A percentile compares a stretch with the other conserved stretches of the same genome.
These are phyloP conservation scores for Scalesia atractyloides DNA, from an alignment of 129 eudicot species.

Conservation along the genomic window DNA sequence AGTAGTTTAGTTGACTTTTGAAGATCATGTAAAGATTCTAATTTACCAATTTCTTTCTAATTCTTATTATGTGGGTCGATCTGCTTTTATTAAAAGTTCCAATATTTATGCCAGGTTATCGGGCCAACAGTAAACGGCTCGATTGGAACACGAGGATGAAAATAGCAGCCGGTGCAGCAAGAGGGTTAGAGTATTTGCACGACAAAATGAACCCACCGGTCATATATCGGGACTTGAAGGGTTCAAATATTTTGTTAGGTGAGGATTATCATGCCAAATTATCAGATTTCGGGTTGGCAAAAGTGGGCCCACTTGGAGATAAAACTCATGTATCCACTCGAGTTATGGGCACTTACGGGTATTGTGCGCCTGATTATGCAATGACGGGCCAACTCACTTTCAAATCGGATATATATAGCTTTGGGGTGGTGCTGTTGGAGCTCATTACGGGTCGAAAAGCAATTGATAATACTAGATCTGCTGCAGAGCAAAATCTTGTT, in stretches of 20 bases:
- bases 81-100: neutral
- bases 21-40: neutral
- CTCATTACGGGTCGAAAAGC: slow-evolving; percentile 80
- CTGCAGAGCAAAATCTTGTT: slow-evolving; percentile 72
- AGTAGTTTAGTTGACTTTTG: neutral
- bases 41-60: neutral
- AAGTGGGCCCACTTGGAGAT: slow-evolving; percentile 91
- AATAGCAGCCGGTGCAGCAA: slow-evolving; percentile 20
- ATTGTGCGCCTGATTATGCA: slow-evolving; percentile 97
- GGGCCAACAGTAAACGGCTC: slow-evolving; percentile 1
- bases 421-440: slow-evolving; percentile 98
- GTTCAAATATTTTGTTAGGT: slow-evolving; percentile 83
- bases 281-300: slow-evolving; percentile 94
- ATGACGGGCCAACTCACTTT: slow-evolving; percentile 94
- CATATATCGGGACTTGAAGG: slow-evolving; percentile 55
- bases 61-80: neutral
- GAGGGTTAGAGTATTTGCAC: slow-evolving; percentile 19
- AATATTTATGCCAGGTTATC: neutral
- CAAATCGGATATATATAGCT: slow-evolving; percentile 84
- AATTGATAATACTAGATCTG: slow-evolving; percentile 51
- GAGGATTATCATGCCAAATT: slow-evolving; percentile 77
- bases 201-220: slow-evolving; percentile 17
- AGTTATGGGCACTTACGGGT: slow-evolving; percentile 97
- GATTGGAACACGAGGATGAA: slow-evolving; percentile 20
- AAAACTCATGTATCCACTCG: slow-evolving; percentile 93